Percentiles rank a stretch among this genome's conserved stretches.
phyloP scores from a whole-genome alignment of 495 filamentous ascomycete species.

The Glonium stellatum region DNA sequence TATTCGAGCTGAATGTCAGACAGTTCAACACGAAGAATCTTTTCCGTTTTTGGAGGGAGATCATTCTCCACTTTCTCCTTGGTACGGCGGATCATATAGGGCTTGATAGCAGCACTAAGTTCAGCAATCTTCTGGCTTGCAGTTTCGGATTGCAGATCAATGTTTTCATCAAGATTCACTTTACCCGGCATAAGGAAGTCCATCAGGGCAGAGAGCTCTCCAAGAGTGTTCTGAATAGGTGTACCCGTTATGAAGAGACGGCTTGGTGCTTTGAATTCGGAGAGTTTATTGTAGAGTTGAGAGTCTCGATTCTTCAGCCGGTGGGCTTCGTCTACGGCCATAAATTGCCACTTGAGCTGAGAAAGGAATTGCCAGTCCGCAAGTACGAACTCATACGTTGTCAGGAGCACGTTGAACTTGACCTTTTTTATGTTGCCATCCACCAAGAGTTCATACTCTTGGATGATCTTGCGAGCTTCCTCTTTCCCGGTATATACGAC shows the following conservation, averaged over 20 bases:
- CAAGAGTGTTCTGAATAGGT: constrained; percentile 92
- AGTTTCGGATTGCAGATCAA: constrained; percentile 66
- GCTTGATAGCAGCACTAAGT: constrained; percentile 67
- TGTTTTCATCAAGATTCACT: constrained; percentile 77
- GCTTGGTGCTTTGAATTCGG: constrained; percentile 75
- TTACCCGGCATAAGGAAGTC: constrained; percentile 92
- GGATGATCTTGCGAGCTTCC: constrained; percentile 70
- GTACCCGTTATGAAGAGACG: constrained; percentile 93
- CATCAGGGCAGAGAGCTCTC: constrained; percentile 83
- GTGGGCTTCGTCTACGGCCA: constrained; percentile 94
- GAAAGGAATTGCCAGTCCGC: constrained; percentile 69
- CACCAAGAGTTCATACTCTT: constrained; percentile 78
- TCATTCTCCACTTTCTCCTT: constrained; percentile 97
- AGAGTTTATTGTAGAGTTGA: constrained; percentile 76
- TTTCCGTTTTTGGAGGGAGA: constrained; percentile 91
- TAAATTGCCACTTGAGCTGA: constrained; percentile 92
- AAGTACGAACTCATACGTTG: constrained; percentile 91
- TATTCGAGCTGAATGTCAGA: constrained; percentile 95
- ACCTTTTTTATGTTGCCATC: constrained; percentile 74
- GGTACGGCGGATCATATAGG: constrained; percentile 91
- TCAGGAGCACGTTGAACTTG: constrained; percentile 93
- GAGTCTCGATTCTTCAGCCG: constrained; percentile 94
- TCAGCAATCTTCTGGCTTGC: constrained; percentile 64
- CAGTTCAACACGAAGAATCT: constrained; percentile 94
- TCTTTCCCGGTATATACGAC: constrained; percentile 91